Base-by-base conservation (phyloP, 805 yeast species). In the Saturnispora bothae region DNA sequence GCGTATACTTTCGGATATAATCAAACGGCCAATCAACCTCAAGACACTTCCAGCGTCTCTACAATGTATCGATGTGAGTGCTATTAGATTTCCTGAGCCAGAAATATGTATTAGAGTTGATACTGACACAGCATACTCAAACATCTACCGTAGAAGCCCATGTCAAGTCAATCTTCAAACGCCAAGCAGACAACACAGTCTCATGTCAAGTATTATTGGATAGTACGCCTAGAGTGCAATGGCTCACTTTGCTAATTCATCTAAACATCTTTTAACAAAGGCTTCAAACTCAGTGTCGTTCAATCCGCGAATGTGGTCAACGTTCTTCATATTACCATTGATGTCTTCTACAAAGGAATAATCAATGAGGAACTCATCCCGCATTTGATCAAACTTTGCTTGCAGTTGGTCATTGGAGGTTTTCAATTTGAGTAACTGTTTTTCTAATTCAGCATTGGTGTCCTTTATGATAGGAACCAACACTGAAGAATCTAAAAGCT, bases 401-500 rank as follows among this genome's bases (percentile, higher is more conserved):
- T 43, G 22, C 17, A 45, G n/a, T 21, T 30, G 12, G 12, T 31
- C 22, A 30, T 38, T 38, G 4, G 46, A 35, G 13, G 28, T 14
- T 22, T 15, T 28, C 4, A 43, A 15, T 14, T 19, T 36, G 2
- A 33, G 34, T 6, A 42, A 18, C 14, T 40, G 33, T 1, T 4
- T n/a, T 12, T 21, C n/a, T 15, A 48, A 36, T 6, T 38, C 33
- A 6, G 36, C 36, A n/a, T 42, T 31, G 9, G 36, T 36, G 20
- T 25, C 26, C 23, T 31, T 28, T 14, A 45, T 43, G 18, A 47
- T 43, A 9, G 47, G 38, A 4, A 38, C 20, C 4, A 46, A 38
- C 21, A 40, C 43, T 26, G 43, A 46, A 13, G 44, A 44, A 5
- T 52, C 44, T 1, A 58, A 37, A 30, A 56, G 53, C 34, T 42